Evolutionary conservation across 495 filamentous ascomycete species (phyloP).

Genomic region (Trichoderma orchidacearum): DNA sequence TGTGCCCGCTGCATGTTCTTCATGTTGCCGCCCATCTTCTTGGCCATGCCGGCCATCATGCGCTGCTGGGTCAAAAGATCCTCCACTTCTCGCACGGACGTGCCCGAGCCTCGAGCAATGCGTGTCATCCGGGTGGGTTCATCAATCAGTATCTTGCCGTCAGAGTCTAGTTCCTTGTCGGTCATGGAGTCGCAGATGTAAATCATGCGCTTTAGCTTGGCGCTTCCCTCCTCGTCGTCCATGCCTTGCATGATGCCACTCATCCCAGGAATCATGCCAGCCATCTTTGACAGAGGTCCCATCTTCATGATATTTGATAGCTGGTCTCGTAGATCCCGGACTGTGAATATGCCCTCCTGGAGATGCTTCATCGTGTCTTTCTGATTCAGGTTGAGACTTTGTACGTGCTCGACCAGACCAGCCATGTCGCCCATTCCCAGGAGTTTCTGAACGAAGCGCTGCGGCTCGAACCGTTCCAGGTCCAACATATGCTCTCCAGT

Average conservation of each 20-base stretch:
- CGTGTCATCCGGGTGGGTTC: conserved; percentile 91
- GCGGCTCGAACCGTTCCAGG: conserved; percentile 81
- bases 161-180: conserved; percentile 79
- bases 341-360: conserved; percentile 85
- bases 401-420: conserved; percentile 91
- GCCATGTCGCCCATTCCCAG: conserved; percentile 96
- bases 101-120: conserved; percentile 79
- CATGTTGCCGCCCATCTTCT: conserved; percentile 94
- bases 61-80: conserved; percentile 93
- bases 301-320: conserved; percentile 99
- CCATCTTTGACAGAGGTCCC: conserved; percentile 94
- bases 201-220: conserved; percentile 94
- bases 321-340: conserved; percentile 91
- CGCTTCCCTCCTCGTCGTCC: conserved; percentile 87
- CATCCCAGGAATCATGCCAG: conserved; percentile 95
- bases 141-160: conserved; percentile 87
- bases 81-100: conserved; percentile 87
- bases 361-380: conserved; percentile 99
- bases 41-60: conserved; percentile 99
- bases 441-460: conserved; percentile 80
- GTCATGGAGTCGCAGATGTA: conserved; percentile 99
- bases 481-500: conserved; percentile 97
- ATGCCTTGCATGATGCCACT: conserved; percentile 85
- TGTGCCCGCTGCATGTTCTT: conserved; percentile 93
- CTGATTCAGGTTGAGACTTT: conserved; percentile 90